Percentiles rank a stretch among this genome's conserved stretches.
Evolutionary conservation across 2,329 filamentous ascomycete genomes (phyloP).

Genomic region (Alternaria ethzedia): DNA sequence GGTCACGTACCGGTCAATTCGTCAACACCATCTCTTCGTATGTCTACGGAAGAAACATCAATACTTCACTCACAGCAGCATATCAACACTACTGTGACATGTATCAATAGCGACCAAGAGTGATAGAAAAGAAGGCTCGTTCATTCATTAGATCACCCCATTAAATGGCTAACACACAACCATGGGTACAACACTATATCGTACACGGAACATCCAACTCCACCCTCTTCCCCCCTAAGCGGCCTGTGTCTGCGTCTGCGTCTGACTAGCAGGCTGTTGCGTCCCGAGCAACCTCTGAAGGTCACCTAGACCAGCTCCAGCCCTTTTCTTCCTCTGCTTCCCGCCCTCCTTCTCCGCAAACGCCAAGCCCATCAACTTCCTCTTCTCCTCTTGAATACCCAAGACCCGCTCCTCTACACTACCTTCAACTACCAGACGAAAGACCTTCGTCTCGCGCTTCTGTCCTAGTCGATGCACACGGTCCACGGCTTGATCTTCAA

Average conservation of each 20-base stretch:
- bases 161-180: not conserved
- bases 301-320: constrained; percentile 54
- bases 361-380: constrained; percentile 76
- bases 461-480: constrained; percentile 87
- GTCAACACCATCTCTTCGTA: not conserved
- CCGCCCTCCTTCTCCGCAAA: constrained; percentile 74
- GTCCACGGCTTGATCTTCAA: constrained; percentile 90
- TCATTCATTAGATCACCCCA: not conserved
- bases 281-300: constrained; percentile 50
- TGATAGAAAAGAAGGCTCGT: not conserved
- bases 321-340: constrained; percentile 54
- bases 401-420: constrained; percentile 83
- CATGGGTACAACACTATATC: not conserved
- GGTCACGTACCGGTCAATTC: not conserved
- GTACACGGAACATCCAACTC: not conserved
- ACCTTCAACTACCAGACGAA: constrained; percentile 79
- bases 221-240: not conserved
- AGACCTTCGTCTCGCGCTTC: constrained; percentile 77
- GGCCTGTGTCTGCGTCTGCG: not conserved
- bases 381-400: constrained; percentile 78
- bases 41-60: not conserved
- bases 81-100: not conserved
- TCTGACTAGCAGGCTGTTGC: constrained; percentile 8
- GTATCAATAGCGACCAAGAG: not conserved
- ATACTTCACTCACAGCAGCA: not conserved